phyloP scores from a whole-genome alignment of 306 rosid species.

The Erythrophleum fordii region DNA sequence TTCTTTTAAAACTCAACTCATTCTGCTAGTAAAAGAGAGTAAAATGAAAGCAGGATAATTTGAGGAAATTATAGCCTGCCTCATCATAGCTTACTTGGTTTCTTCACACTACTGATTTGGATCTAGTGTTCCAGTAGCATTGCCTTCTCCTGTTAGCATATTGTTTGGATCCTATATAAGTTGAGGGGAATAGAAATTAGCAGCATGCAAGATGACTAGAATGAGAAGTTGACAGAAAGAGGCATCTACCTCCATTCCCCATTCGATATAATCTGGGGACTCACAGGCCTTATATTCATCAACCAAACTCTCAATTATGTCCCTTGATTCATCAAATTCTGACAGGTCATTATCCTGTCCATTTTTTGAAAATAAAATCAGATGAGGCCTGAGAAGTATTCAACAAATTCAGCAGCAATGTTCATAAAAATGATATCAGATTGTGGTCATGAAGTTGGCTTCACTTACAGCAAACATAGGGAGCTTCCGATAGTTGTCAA shows the following conservation, averaged over 20 bases:
- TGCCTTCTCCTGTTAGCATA: conserved; percentile 83
- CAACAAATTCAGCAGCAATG: conserved; percentile 32
- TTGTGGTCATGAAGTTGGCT: conserved; percentile 22
- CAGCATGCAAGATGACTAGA: conserved; percentile 13
- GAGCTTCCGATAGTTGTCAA: conserved; percentile 93
- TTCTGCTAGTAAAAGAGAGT: conserved; percentile 17
- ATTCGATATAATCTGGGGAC: conserved; percentile 97
- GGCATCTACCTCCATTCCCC: conserved; percentile 95
- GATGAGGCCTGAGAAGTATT: conserved; percentile 28
- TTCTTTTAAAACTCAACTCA: neutral
- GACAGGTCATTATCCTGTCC: conserved; percentile 98
- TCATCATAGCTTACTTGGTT: conserved; percentile 46
- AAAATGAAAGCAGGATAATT: neutral
- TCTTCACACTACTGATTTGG: conserved; percentile 64
- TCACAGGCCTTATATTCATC: conserved; percentile 98
- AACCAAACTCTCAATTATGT: conserved; percentile 87
- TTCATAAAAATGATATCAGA: conserved; percentile 18
- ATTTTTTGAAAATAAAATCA: conserved; percentile 31
- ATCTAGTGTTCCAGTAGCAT: conserved; percentile 77
- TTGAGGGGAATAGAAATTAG: conserved; percentile 24
- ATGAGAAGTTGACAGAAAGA: conserved; percentile 26
- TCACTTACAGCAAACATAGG: conserved; percentile 96
- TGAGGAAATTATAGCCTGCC: neutral
- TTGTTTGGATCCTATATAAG: conserved; percentile 75
- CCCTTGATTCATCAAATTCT: conserved; percentile 97